Evolutionary conservation across 1,139 yeast species (phyloP).

Genomic region (Taphrina sp.): DNA sequence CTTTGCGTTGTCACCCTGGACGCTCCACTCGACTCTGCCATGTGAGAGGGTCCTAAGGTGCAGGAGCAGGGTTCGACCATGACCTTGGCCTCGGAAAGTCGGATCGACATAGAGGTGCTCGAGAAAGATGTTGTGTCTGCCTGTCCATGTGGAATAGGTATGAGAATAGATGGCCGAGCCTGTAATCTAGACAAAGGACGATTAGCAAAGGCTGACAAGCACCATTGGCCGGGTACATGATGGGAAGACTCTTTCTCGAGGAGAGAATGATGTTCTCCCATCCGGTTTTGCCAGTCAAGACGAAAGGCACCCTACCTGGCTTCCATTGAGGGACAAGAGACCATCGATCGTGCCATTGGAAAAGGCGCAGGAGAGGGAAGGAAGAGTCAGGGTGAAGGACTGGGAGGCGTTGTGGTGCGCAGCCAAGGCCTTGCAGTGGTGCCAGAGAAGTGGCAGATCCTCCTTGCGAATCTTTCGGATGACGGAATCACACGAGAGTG

Average conservation of each 20-base stretch:
- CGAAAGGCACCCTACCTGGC: neutral
- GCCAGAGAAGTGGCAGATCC: neutral
- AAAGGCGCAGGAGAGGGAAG: neutral
- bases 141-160: slow-evolving; percentile 13
- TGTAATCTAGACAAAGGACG: no score
- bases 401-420: neutral
- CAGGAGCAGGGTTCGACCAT: neutral
- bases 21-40: slow-evolving; percentile 15
- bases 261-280: no score
- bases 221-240: no score
- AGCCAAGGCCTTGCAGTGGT: neutral
- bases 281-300: no score
- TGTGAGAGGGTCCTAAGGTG: neutral
- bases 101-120: slow-evolving; percentile 22
- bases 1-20: slow-evolving; percentile 6
- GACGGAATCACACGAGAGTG: no score
- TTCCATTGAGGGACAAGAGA: neutral
- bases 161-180: slow-evolving; percentile 4
- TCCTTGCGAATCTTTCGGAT: neutral
- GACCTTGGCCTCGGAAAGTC: neutral
- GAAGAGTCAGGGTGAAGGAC: neutral
- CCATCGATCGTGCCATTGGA: neutral
- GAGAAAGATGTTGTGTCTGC: slow-evolving; percentile 2
- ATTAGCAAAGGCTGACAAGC: no score
- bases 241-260: no score